A percentile compares a stretch with the other conserved stretches of the same genome.
These are phyloP conservation scores for Carex arenaria DNA, from an alignment of 202 grass and related monocot genomes.

Conservation along the genomic window DNA sequence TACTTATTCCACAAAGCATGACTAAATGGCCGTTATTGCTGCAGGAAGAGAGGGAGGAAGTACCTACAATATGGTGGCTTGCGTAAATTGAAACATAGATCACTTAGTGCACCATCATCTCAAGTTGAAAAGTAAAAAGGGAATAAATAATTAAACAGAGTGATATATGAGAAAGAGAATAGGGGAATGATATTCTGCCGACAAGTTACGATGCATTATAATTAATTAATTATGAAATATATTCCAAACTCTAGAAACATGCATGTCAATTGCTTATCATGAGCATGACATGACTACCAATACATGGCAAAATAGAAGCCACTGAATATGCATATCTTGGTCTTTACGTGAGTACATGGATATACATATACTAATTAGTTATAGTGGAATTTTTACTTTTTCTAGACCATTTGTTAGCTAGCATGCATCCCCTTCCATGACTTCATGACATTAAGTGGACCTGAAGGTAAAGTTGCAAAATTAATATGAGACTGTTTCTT, in stretches of 20 bases:
- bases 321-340: slow-evolving; percentile 16
- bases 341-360: slow-evolving; percentile 23
- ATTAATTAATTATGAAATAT: background rate
- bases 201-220: slow-evolving; percentile 1
- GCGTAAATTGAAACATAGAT: background rate
- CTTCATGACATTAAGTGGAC: background rate
- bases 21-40: background rate
- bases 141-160: background rate
- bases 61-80: background rate
- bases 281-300: slow-evolving; percentile 6
- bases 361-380: background rate
- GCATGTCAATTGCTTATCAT: slow-evolving; percentile 22
- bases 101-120: slow-evolving; percentile 1
- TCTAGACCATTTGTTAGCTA: slow-evolving; percentile 10
- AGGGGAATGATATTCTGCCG: slow-evolving; percentile 6
- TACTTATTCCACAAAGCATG: too few relatives aligned
- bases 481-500: slow-evolving; percentile 3
- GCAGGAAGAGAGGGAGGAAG: background rate
- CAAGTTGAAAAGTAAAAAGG: background rate
- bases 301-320: slow-evolving; percentile 4
- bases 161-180: background rate
- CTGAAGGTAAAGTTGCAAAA: background rate
- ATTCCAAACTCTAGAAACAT: slow-evolving; percentile 5
- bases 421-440: slow-evolving; percentile 4
- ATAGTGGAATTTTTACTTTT: slow-evolving; percentile 11